Percentiles rank a stretch among this genome's conserved stretches.
Evolutionary conservation across 2,329 filamentous ascomycete genomes (phyloP).

Genomic region (Monosporascus sp.): DNA sequence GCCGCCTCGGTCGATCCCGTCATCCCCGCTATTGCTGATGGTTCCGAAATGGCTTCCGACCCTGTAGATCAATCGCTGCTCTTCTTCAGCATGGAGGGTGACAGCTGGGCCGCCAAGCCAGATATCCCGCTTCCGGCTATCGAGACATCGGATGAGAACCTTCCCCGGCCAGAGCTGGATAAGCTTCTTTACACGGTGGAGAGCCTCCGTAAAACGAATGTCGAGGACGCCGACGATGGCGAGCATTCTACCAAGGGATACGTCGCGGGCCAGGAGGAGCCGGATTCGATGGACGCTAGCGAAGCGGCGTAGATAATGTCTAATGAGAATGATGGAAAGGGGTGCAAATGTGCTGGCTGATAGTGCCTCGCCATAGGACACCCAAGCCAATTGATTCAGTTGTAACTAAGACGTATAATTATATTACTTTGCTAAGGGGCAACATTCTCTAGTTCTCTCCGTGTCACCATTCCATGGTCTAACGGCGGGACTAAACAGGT

Average conservation of each 20-base stretch:
- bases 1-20: conserved; percentile 35
- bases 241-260: conserved; percentile 1
- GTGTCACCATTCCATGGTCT: too few relatives aligned
- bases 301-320: background rate
- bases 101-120: conserved; percentile 7
- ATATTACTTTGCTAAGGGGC: too few relatives aligned
- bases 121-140: conserved; percentile 3
- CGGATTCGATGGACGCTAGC: background rate
- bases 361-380: background rate
- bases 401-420: too few relatives aligned
- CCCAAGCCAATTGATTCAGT: too few relatives aligned
- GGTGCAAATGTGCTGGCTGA: background rate
- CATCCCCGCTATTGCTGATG: conserved; percentile 13
- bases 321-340: background rate
- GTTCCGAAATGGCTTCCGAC: conserved; percentile 1
- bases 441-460: too few relatives aligned
- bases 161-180: conserved; percentile 21
- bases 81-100: conserved; percentile 16
- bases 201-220: conserved; percentile 26
- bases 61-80: conserved; percentile 7
- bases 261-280: background rate
- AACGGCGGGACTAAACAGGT: background rate
- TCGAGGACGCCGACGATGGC: conserved; percentile 14
- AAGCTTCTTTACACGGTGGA: conserved; percentile 23
- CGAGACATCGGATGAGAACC: conserved; percentile 5